Base-by-base conservation (phyloP, 2,329 filamentous ascomycete genomes). In the Botrytis cinerea region DNA sequence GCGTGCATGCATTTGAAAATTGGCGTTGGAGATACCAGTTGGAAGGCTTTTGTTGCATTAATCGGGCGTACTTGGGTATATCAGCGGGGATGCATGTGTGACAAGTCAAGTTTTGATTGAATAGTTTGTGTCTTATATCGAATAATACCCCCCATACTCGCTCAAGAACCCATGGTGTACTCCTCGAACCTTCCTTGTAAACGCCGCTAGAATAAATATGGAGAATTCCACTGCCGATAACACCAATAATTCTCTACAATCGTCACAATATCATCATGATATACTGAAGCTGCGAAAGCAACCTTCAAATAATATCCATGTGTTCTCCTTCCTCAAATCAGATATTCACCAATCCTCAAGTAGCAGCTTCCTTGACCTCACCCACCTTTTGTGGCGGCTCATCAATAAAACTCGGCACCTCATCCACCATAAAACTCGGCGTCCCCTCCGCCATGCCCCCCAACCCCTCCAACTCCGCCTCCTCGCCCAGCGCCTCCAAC, bases 401-500 rank as follows among this genome's bases (percentile, higher is more conserved):
- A 82, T 99, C 96, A 74, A 99, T 92, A 82, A 99, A 98, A 70
- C 94, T 91, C 32, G 93, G 93, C 73, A 89, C 87, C 83, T 97
- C 94, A 79, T 98, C 96, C 81, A 94, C 89, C 86, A 99, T 86
- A 83, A 97, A 99, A 69, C 91, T 91, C 0, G 96, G 96, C 78
- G 97, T 86, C 68, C 83, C 83, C 57, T 83, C 86, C 9, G 83
- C 88, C 57, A 83, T 86, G 10, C 83, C 88, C 73, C 80, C 79
- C 67, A 83, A 86, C 69, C 88, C 88, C 81, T 97, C 95, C 78
- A 97, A 87, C 84, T 98, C 93, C n/a, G 94, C 92, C 84, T 99
- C 96, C 79, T 97, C 92, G 1, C 95, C 95, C 51, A 99, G 84
- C 10, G 96, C 95, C 85, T 99, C 96, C 70, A 99, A 84, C 86